Evolutionary conservation across 805 yeast genomes (phyloP).

Genomic region (Wilhelminamyces savonicus): DNA sequence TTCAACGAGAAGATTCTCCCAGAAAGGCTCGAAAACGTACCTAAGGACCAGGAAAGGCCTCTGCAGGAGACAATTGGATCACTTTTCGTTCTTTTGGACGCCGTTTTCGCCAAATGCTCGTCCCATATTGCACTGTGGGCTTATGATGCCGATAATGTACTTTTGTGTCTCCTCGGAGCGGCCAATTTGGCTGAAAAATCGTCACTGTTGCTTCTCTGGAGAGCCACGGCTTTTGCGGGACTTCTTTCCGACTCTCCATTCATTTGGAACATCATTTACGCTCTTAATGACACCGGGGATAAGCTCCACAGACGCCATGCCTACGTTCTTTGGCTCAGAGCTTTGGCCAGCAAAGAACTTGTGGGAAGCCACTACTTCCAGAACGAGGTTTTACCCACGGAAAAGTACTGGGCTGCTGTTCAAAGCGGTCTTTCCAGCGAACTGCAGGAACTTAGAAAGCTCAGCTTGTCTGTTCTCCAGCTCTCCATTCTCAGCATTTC

Average conservation of each 20-base stretch:
- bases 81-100: no score
- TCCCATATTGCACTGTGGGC: no score
- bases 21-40: no score
- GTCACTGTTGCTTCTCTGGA: no score
- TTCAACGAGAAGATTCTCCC: no score
- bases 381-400: slow-evolving; percentile 11
- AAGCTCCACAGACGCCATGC: slow-evolving; percentile 32
- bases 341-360: slow-evolving; percentile 24
- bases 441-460: slow-evolving; percentile 65
- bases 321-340: slow-evolving; percentile 51
- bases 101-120: no score
- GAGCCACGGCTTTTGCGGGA: no score
- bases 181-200: no score
- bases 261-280: slow-evolving; percentile 43
- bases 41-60: no score
- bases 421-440: slow-evolving; percentile 50
- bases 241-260: slow-evolving; percentile 12
- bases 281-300: slow-evolving; percentile 21
- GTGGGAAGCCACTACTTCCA: slow-evolving; percentile 18
- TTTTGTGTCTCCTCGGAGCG: no score
- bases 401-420: slow-evolving; percentile 44
- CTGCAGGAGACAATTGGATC: no score
- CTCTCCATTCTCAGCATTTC: slow-evolving; percentile 46
- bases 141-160: no score
- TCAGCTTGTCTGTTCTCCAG: slow-evolving; percentile 59